A percentile compares a stretch with the other conserved stretches of the same genome.
Evolutionary conservation across 2,329 filamentous ascomycete species (phyloP).

Genomic region (Graphiopsis chlorocephala): DNA sequence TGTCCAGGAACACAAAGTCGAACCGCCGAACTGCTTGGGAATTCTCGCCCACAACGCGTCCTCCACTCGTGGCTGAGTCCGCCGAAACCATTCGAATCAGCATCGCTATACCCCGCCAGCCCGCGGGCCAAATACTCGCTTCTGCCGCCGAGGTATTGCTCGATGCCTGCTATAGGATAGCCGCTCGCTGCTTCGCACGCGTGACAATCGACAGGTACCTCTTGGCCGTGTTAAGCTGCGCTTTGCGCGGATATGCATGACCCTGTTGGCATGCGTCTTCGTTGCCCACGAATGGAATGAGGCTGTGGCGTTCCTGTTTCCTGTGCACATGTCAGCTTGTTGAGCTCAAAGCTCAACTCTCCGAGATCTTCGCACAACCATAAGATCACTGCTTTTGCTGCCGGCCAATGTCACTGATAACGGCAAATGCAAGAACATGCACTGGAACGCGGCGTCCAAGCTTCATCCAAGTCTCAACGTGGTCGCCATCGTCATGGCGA

Average conservation of each 20-base stretch:
- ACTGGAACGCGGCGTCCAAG: background rate
- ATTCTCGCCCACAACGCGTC: background rate
- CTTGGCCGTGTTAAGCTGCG: conserved; percentile 3
- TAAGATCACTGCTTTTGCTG: background rate
- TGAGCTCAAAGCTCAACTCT: background rate
- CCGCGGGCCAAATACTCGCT: background rate
- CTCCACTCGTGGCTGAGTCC: background rate
- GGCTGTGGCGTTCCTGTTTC: background rate
- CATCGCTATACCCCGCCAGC: background rate
- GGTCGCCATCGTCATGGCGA: background rate
- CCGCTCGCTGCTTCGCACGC: background rate
- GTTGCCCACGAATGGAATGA: conserved; percentile 1
- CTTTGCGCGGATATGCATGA: conserved; percentile 12
- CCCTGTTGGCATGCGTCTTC: background rate
- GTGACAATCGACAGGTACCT: background rate
- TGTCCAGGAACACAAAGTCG: background rate
- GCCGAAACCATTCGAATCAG: background rate
- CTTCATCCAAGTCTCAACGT: background rate
- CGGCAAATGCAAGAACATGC: background rate
- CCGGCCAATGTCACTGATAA: background rate
- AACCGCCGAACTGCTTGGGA: background rate
- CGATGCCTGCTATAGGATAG: conserved; percentile 7
- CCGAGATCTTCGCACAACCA: background rate
- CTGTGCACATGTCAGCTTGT: background rate
- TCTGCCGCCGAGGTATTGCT: background rate